Base-by-base conservation (phyloP, 345 rosid species). In the Gossypium sturtianum region DNA sequence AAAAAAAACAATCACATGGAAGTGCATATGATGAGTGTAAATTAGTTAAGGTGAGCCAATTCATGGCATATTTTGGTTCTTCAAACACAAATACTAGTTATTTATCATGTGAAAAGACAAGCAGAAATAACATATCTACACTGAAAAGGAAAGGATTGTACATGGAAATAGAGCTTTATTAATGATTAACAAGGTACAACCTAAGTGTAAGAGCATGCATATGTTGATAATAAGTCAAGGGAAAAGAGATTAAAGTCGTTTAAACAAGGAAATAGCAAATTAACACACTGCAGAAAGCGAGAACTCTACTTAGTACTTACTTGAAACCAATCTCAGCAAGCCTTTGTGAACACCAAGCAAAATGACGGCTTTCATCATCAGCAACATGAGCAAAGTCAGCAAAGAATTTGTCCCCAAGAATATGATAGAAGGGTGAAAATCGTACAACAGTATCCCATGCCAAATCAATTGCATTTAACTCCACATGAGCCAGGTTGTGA, bases 371-470 rank as follows among this genome's bases (percentile, higher is more conserved):
- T 86, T 94, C 97, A 71, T 94, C 98, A 77, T 92, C 97, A 62
- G 98, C 98, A 64, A 94, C 98, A 80, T 76, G 97, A 58, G 95
- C 97, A 79, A 94, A 94, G 79, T 94, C 98, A n/a, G 88, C 88
- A 64, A 92, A 94, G 83, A 94, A 92, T 2, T 83, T 79, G 22
- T 84, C 85, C 52, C 95, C 98, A 3, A 94, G 81, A 81, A 81
- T 65, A 41, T 89, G 77, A 20, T 23, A 22, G 69, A 86, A 83
- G 58, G 98, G 92, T 6, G 98, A 92, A 78, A 94, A 94, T 38
- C 94, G 87, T 77, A 91, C 93, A 53, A 94, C 95, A 38, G 94
- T 94, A 76, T 92, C 97, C 98, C 98, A 94, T 23, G 98, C 98
- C 81, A 94, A 86, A 87, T 94, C 98, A 74, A 92, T 89, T 0